Evolutionary conservation across 345 rosid species (phyloP).

Genomic region (Viola odorata): DNA sequence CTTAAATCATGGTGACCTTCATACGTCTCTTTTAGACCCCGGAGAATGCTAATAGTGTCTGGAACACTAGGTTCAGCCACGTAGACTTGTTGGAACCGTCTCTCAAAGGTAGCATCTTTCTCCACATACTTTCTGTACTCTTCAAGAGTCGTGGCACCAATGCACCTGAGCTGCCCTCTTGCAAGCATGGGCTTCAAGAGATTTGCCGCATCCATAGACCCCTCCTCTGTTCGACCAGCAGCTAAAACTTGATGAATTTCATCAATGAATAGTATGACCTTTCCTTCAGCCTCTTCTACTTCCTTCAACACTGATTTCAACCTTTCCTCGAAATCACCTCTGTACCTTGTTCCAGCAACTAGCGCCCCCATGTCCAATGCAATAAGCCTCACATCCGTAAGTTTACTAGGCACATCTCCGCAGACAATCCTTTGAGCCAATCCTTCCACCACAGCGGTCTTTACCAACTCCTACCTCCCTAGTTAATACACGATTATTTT

Average conservation of each 20-base stretch:
- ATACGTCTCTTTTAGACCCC: conserved; percentile 88
- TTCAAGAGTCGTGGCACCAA: conserved; percentile 89
- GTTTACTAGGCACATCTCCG: conserved; percentile 87
- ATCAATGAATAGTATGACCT: conserved; percentile 87
- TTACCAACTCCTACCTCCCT: conserved; percentile 96
- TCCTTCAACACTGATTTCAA: conserved; percentile 82
- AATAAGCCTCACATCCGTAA: conserved; percentile 74
- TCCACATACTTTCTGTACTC: conserved; percentile 93
- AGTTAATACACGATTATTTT: conserved; percentile 91
- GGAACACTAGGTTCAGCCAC: conserved; percentile 89
- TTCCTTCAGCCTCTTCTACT: conserved; percentile 95
- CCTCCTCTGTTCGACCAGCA: conserved; percentile 88
- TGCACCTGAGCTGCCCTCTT: conserved; percentile 87
- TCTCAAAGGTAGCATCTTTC: conserved; percentile 93
- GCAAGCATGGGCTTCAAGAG: conserved; percentile 95
- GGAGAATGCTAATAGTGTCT: conserved; percentile 76
- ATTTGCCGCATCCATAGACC: conserved; percentile 98
- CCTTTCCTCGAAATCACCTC: conserved; percentile 90
- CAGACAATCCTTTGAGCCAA: conserved; percentile 83
- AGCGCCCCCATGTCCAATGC: conserved; percentile 88
- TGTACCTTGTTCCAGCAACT: conserved; percentile 77
- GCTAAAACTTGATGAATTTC: conserved; percentile 92
- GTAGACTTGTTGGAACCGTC: conserved; percentile 88
- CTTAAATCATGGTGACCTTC: conserved; percentile 98
- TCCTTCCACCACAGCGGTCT: conserved; percentile 94